Base-by-base conservation (phyloP, 192 early-diverging fungal species). In the Coemansia sp. region DNA sequence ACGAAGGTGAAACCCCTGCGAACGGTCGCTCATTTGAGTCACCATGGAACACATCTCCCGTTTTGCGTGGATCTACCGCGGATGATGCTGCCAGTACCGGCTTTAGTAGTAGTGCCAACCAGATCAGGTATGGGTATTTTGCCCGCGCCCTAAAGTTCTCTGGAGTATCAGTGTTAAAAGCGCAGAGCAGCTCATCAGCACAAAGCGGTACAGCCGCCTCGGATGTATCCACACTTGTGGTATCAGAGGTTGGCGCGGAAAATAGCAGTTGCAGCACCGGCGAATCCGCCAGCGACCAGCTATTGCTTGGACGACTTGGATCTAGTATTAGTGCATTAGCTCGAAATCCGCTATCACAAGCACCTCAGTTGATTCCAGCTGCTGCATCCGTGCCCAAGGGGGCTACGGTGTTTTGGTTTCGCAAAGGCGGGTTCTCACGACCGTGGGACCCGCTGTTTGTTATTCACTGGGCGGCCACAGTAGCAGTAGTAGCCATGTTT, bases 401-500 rank as follows among this genome's bases (percentile, higher is more conserved):
- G 12, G 75, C 75, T 7, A 65, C 69, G 37, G 62, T 76, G 10
- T 69, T 70, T 22, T 85, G 84, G 84, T 48, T 73, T 5, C 79
- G 84, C 14, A 60, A 60, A 32, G 72, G 78, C n/a, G 84, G 75
- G 54, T 73, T 85, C 45, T 66, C 75, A 41, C 39, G 63, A 51
- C 84, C 84, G 38, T 81, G 67, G 72, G 79, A 85, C 50, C 84
- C 73, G 7, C 67, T 75, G 67, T 75, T 78, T 67, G 61, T 74
- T 11, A 63, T 62, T 20, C 79, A 85, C 57, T 85, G 84, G 74
- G 59, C 25, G 1, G 58, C 65, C 38, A 59, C 61, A 5, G 66
- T 40, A n/a, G 37, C 68, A 22, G 17, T 85, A 40, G 43, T 67
- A 22, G 53, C 51, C 11, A 60, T 54, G 43, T 54, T 69, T 17